Conservation (phyloP, 1,139 yeast species). For the Sugiyamaella xylanicola region DNA sequence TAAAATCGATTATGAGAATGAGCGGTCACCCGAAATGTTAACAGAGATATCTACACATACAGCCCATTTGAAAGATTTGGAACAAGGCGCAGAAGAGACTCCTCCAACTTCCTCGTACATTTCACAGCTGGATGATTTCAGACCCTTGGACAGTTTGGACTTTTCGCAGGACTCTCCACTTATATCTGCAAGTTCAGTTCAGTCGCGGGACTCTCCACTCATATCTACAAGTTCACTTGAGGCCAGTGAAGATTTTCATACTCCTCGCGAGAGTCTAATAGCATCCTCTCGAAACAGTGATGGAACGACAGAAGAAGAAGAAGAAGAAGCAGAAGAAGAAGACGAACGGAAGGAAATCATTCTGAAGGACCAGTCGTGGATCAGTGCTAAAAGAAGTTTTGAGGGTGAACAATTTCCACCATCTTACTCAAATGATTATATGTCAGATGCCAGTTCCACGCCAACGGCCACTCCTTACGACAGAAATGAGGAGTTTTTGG, state of each 20-base stretch:
- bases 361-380: not conserved
- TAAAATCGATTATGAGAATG: no score
- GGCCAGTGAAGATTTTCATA: not conserved
- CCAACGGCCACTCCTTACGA: not conserved
- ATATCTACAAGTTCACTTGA: not conserved
- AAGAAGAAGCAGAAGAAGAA: not conserved
- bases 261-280: not conserved
- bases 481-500: not conserved
- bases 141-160: constrained; percentile 8
- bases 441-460: not conserved
- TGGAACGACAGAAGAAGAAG: not conserved
- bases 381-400: not conserved
- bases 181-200: not conserved
- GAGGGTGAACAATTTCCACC: not conserved
- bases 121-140: not conserved
- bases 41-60: no score
- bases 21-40: no score
- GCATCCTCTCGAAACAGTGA: not conserved
- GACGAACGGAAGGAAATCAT: not conserved
- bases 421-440: not conserved
- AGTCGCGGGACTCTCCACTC: constrained; percentile 1
- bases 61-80: no score
- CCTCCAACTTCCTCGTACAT: not conserved
- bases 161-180: constrained; percentile 4
- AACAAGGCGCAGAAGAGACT: not conserved